phyloP scores from a whole-genome alignment of 2,329 filamentous ascomycete species.

The Dothidotthia symphoricarpi region DNA sequence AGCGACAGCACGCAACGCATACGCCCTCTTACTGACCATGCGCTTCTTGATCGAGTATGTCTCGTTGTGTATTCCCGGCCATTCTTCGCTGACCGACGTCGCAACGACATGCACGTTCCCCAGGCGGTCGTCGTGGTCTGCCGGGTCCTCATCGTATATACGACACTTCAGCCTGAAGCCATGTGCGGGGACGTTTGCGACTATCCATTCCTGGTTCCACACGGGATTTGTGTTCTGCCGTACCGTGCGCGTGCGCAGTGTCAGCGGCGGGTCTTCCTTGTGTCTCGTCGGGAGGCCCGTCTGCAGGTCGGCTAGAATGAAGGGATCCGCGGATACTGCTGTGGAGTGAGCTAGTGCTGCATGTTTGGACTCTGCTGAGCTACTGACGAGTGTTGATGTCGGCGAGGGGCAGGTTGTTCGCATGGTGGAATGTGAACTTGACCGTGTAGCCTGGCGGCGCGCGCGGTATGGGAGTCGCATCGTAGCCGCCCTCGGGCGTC shows the following conservation, averaged over 20 bases:
- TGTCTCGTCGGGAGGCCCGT: conserved; percentile 71
- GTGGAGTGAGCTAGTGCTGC: too few relatives aligned
- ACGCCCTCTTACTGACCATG: conserved; percentile 82
- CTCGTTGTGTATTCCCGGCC: conserved; percentile 65
- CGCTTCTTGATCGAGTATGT: conserved; percentile 76
- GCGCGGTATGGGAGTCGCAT: conserved; percentile 72
- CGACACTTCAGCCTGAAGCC: conserved; percentile 84
- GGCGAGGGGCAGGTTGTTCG: conserved; percentile 75
- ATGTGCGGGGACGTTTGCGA: conserved; percentile 77
- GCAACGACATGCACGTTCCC: conserved; percentile 78
- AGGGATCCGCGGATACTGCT: conserved; percentile 74
- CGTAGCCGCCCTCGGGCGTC: conserved; percentile 72
- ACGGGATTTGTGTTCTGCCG: conserved; percentile 68
- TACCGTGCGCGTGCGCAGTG: conserved; percentile 73
- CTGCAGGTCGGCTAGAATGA: conserved; percentile 71
- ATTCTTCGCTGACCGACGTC: conserved; percentile 59
- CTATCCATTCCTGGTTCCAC: conserved; percentile 85
- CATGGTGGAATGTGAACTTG: conserved; percentile 79
- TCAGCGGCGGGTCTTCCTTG: conserved; percentile 78
- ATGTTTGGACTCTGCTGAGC: too few relatives aligned
- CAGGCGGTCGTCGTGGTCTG: conserved; percentile 81
- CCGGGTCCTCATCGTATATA: conserved; percentile 85
- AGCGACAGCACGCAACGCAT: conserved; percentile 67
- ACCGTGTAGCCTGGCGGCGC: conserved; percentile 78
- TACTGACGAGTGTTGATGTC: conserved; percentile 63